Conservation (phyloP, 1,284 basidiomycete genomes). For the Limonomyces culmigenus region DNA sequence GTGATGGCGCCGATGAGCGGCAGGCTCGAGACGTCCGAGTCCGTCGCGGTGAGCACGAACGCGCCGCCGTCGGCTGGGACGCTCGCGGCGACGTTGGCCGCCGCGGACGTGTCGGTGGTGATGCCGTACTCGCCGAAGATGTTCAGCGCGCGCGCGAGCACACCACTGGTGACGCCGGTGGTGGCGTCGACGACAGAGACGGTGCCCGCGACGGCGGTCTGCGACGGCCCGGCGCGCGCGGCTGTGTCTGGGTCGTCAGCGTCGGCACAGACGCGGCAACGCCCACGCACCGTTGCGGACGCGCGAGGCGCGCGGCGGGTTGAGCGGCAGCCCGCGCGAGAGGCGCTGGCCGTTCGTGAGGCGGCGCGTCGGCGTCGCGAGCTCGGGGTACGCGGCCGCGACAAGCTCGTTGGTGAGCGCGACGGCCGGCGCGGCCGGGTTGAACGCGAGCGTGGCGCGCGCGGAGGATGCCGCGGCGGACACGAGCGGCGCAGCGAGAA, state of each 20-base stretch:
- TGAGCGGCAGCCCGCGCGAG: conserved; percentile 10
- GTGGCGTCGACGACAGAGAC: conserved; percentile 6
- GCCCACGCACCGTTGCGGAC: background rate
- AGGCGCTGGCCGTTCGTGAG: conserved; percentile 11
- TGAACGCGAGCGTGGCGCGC: too few species aligned
- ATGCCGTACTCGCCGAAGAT: conserved; percentile 10
- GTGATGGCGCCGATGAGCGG: conserved; percentile 7
- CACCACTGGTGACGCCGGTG: conserved; percentile 1
- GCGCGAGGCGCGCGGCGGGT: conserved; percentile 8
- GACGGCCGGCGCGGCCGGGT: too few species aligned
- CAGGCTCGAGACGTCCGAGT: conserved; percentile 3
- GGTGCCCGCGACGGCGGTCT: conserved; percentile 6
- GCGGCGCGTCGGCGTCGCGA: too few species aligned
- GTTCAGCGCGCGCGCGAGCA: conserved; percentile 7
- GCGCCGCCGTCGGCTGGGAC: conserved; percentile 6
- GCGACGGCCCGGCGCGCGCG: too few species aligned
- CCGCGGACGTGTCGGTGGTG: conserved; percentile 6
- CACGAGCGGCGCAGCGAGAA: too few species aligned
- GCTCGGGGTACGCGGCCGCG: too few species aligned
- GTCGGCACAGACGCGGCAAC: background rate
- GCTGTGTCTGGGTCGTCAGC: background rate
- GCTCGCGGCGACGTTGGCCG: too few species aligned
- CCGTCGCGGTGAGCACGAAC: conserved; percentile 6
- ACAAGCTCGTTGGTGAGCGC: too few species aligned
- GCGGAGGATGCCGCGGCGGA: too few species aligned